Base-by-base conservation (phyloP, 2,329 filamentous ascomycete species). In the Aspergillus quadricinctus region DNA sequence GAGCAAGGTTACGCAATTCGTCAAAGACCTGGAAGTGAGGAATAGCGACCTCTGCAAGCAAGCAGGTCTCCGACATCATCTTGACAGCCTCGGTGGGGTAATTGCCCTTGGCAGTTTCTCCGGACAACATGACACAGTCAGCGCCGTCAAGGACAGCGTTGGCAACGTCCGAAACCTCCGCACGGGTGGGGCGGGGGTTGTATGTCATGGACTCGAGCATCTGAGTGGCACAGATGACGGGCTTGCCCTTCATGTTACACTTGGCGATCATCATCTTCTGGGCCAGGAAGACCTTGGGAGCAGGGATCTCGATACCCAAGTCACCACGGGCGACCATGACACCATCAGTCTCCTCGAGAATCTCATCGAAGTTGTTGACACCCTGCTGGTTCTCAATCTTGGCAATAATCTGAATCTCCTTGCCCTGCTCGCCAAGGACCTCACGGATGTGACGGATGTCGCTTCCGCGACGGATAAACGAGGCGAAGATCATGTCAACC, bases 221-320 rank as follows among this genome's bases (percentile, higher is more conserved):
- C 83, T 99, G 94, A 43, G 94, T 99, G 58, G 94, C 94, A 79
- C 93, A 97, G 76, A 99, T 97, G 76, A 93, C 92, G 66, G 94
- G 94, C 85, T 99, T 99, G 78, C 94, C 94, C 67, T 92, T 92
- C 73, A 97, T 87, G 83, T 99, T 99, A 87, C 94, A 99, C 88
- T 97, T 97, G 79, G 94, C 92, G 78, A 99, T 99, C 85, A 99
- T 92, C 90, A 99, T 99, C 89, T 99, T 99, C 84, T 99, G 94
- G 56, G 94, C 94, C 67, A 96, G 91, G 79, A 99, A 99, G 65
- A 99, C 94, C 83, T 99, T 94, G 63, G 93, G 91, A 60, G 94
- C 93, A 50, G 94, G 93, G 69, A 99, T 99, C 81, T 99, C 94
- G 69, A 99, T 99, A 82, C 94, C 94, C 64, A 96, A 81, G 74